Evolutionary conservation across 2,329 filamentous ascomycete species (phyloP).

Genomic region (Rutstroemia sp.): DNA sequence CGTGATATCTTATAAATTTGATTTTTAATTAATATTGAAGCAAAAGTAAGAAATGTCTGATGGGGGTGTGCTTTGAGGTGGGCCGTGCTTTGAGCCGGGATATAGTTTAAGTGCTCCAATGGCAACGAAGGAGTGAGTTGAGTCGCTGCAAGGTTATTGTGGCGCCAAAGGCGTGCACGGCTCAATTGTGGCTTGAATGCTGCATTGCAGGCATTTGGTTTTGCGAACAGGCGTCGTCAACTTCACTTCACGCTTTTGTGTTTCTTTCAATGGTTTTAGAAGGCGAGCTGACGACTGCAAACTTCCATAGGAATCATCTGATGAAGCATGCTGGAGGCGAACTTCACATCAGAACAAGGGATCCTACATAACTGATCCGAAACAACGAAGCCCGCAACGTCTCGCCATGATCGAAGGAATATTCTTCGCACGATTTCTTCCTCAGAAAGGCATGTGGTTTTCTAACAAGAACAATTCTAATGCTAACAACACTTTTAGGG

Average conservation of each 20-base stretch:
- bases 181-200: no score
- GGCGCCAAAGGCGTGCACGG: no score
- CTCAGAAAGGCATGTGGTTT: slow-evolving; percentile 46
- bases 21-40: no score
- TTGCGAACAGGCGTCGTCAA: neutral
- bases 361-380: neutral
- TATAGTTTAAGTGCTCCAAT: neutral
- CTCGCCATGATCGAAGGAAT: slow-evolving; percentile 59
- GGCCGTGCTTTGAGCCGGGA: no score
- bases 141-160: neutral
- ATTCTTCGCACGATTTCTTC: slow-evolving; percentile 63
- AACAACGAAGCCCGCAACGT: neutral
- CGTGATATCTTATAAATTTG: no score
- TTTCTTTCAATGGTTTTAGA: neutral
- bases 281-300: neutral
- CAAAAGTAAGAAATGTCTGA: no score
- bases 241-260: neutral
- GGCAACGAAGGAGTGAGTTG: neutral
- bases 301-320: neutral
- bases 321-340: neutral
- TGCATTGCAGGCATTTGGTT: no score
- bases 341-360: neutral
- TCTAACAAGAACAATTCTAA: neutral
- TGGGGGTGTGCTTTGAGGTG: no score
- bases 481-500: slow-evolving; percentile 33